These are phyloP conservation scores for Cladosporium cucumerinum DNA, from an alignment of 2,329 filamentous ascomycete species.

Conservation along the genomic window DNA sequence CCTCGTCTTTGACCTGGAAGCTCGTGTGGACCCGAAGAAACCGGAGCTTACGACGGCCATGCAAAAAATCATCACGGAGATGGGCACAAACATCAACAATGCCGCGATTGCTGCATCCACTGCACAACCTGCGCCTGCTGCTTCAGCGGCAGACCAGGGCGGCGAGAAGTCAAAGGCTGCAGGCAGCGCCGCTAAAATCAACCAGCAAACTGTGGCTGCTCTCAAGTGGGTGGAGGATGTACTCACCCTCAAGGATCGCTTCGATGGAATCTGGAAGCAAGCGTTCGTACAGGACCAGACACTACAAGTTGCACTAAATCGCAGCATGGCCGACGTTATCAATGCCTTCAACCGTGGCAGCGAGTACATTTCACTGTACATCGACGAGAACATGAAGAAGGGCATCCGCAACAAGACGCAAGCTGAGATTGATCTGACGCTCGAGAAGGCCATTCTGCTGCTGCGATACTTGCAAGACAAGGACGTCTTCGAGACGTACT, in stretches of 20 bases:
- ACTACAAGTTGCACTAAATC: slow-evolving; percentile 77
- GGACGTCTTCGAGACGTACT: slow-evolving; percentile 94
- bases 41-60: slow-evolving; percentile 66
- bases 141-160: slow-evolving; percentile 49
- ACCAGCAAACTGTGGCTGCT: slow-evolving; percentile 79
- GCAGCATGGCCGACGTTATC: slow-evolving; percentile 89
- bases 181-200: slow-evolving; percentile 50
- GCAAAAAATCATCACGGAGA: slow-evolving; percentile 70
- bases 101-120: slow-evolving; percentile 54
- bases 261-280: slow-evolving; percentile 70
- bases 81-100: slow-evolving; percentile 81
- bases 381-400: slow-evolving; percentile 93
- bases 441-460: slow-evolving; percentile 86
- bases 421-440: slow-evolving; percentile 72
- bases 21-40: slow-evolving; percentile 73
- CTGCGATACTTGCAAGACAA: slow-evolving; percentile 87
- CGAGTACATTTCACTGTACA: slow-evolving; percentile 92
- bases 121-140: slow-evolving; percentile 44
- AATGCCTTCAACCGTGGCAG: slow-evolving; percentile 79
- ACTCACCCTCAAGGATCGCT: slow-evolving; percentile 79
- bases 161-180: slow-evolving; percentile 47
- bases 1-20: slow-evolving; percentile 77
- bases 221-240: slow-evolving; percentile 96
- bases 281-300: slow-evolving; percentile 74
- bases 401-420: slow-evolving; percentile 93